Evolutionary conservation across 495 filamentous ascomycete genomes (phyloP), one percentile per base, ranked within the genome.

Genomic region (Hapsidospora chrysogenum): DNA sequence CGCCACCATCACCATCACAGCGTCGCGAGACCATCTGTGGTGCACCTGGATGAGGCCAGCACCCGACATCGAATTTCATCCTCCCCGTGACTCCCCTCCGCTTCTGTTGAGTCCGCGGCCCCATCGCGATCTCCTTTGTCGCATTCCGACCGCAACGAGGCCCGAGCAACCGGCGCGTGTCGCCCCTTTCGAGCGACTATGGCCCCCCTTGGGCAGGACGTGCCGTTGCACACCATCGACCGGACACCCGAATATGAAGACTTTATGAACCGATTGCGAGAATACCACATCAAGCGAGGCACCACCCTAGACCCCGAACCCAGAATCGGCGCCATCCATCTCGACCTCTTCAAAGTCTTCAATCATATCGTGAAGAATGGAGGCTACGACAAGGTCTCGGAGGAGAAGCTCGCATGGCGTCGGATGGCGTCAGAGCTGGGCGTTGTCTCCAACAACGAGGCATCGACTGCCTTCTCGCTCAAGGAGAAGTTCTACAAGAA

Each of bases 401-500:
- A 73, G 23, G 78, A 83, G 44, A 83, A 83, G 58, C 63, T 84
- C 20, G 76, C 74, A 35, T 89, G 82, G 82, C 66, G 80, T 33
- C 68, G 68, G 41, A 62, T 89, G 26, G 78, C 75, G 6, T 58
- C 68, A 10, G 71, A 77, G 29, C 70, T 86, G 38, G 67, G 73
- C 19, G 48, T 66, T 36, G 57, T 60, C 42, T 58, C 63, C 17
- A 64, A 68, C 36, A 78, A 79, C 39, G 64, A 74, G 11, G 72
- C 80, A 14, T 76, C 80, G 1, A 66, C 77, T 37, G 80, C 78
- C 3, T 87, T 85, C 51, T 63, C 70, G 16, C 52, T 87, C 31
- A 89, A 89, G 57, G 78, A 76, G 17, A 68, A 74, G 31, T 89
- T 85, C 55, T 87, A 86, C 61, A 79, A 78, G 44, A 76, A 85